A percentile compares a stretch with the other conserved stretches of the same genome.
These are phyloP conservation scores for Coelastrella sp. DNA, from an alignment of 139 green algal genomes.

Conservation along the genomic window DNA sequence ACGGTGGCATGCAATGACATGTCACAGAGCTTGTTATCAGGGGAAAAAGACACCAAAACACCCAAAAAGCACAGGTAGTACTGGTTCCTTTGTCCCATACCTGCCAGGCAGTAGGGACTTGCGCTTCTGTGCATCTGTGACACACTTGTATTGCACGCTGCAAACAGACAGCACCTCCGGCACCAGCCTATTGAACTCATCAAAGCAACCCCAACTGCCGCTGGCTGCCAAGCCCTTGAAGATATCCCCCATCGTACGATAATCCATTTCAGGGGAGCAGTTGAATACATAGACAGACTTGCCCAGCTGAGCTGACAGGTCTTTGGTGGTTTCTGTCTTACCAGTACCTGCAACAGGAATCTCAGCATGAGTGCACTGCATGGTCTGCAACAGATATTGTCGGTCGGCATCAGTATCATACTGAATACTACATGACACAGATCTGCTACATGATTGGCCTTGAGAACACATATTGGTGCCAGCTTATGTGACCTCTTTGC, in stretches of 20 bases:
- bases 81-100: too few species aligned
- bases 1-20: too few species aligned
- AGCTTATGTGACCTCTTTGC: too few species aligned
- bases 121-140: slow-evolving; percentile 85
- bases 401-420: too few species aligned
- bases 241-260: slow-evolving; percentile 89
- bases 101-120: slow-evolving; percentile 87
- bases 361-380: background rate
- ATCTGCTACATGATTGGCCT: too few species aligned
- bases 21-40: too few species aligned
- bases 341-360: slow-evolving; percentile 64
- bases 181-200: slow-evolving; percentile 82
- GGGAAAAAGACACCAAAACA: too few species aligned
- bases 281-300: slow-evolving; percentile 93
- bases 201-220: slow-evolving; percentile 88
- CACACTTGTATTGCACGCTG: slow-evolving; percentile 89
- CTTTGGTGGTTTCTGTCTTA: slow-evolving; percentile 91
- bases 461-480: too few species aligned
- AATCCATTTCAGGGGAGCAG: slow-evolving; percentile 88
- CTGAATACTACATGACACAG: background rate
- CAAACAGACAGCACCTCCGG: slow-evolving; percentile 82
- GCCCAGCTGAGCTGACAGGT: slow-evolving; percentile 86
- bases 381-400: too few species aligned
- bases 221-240: slow-evolving; percentile 84
- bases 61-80: too few species aligned